These are phyloP conservation scores for Rickenella mellea DNA, from an alignment of 768 basidiomycete genomes.

Conservation along the genomic window DNA sequence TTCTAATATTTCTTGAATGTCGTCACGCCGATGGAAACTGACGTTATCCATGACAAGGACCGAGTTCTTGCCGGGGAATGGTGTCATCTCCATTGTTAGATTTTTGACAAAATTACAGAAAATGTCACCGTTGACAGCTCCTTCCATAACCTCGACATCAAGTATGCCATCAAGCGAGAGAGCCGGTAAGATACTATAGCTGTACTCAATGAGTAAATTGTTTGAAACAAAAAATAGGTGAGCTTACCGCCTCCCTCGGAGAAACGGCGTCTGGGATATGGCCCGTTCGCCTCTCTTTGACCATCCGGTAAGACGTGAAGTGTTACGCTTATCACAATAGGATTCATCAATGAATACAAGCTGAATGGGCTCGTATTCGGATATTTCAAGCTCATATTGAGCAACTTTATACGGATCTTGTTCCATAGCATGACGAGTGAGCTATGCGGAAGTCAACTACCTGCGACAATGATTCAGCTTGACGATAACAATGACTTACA, in stretches of 20 bases:
- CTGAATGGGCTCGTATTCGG: conserved; percentile 6
- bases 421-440: conserved; percentile 2
- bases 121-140: conserved; percentile 16
- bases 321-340: conserved; percentile 4
- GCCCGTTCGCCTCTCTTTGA: conserved; percentile 5
- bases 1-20: conserved; percentile 21
- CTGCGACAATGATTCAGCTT: too few species aligned
- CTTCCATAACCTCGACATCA: conserved; percentile 17
- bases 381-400: background rate
- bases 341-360: conserved; percentile 12
- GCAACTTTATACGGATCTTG: conserved; percentile 3
- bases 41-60: conserved; percentile 32
- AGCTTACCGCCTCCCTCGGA: conserved; percentile 14
- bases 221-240: background rate
- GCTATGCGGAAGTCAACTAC: too few species aligned
- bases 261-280: conserved; percentile 6
- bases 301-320: conserved; percentile 6
- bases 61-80: conserved; percentile 23
- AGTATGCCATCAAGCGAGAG: conserved; percentile 25
- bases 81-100: conserved; percentile 28
- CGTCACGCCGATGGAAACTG: conserved; percentile 20
- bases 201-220: conserved; percentile 2
- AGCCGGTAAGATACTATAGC: conserved; percentile 27
- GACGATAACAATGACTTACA: too few species aligned
- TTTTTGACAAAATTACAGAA: conserved; percentile 24